Evolutionary conservation across 495 filamentous ascomycete genomes (phyloP), one percentile per base, ranked within the genome.

Genomic region (Astrocystis sublimbata): DNA sequence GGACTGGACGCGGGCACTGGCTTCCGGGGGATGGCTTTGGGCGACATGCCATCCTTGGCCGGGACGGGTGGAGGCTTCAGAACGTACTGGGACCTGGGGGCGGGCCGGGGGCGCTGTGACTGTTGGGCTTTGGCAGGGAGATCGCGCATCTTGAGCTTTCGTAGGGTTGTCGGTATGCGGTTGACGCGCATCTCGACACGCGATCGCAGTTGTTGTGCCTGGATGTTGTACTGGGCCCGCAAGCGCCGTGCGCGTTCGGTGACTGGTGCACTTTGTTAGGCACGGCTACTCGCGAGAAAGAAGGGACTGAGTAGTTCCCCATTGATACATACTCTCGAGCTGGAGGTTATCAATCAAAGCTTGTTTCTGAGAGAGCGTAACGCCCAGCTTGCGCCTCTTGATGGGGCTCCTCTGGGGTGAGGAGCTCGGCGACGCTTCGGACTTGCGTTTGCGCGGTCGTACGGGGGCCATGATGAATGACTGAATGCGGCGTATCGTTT

Each of bases 131-230:
- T 81, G 30, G 85, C 79, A 17, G 92, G 68, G 6, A 98, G 79
- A 30, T 96, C 93, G 55, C 87, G 88, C 85, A 99, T 93, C 45
- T 84, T 97, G 31, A 83, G 83, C 67, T 88, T 89, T 57, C 94
- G 88, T 60, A 96, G 75, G 13, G 87, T 85, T 40, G 85, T 80
- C 7, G 94, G 94, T 46, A 99, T 92, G 46, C 94, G 90, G 70
- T 97, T 96, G 75, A 99, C 83, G 72, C 94, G 91, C 74, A 96
- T 89, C 78, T 98, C 93, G 30, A 99, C 88, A 41, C 94, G 89
- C 47, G 92, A 86, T 42, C 88, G 84, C 12, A 98, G 83, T 62
- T 89, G 89, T 71, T 91, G 88, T 12, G 91, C 88, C 74, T 96
- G 92, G 35, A 96, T 80, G 33, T 88, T 88, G 78, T 96, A 97